Evolutionary conservation across 179 eudicot species (phyloP).

Genomic region (Drosera spatulata): DNA sequence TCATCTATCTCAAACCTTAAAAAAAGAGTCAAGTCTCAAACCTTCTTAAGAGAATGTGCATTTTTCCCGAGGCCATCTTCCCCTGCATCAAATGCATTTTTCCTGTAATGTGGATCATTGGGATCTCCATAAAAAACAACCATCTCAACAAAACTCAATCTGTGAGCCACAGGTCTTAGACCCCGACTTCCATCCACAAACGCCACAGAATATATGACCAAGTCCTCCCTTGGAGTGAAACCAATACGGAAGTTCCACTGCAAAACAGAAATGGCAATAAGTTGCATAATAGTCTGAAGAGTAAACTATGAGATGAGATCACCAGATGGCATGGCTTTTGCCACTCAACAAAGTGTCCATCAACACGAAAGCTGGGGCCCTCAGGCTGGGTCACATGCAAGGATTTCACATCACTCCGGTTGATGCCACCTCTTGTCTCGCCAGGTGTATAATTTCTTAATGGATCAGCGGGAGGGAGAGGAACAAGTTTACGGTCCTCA

Average conservation of each 20-base stretch:
- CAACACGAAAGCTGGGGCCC: slow-evolving; percentile 93
- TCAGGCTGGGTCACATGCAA: slow-evolving; percentile 81
- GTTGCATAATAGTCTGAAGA: neutral
- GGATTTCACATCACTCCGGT: slow-evolving; percentile 93
- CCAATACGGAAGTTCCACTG: slow-evolving; percentile 92
- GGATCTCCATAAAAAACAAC: slow-evolving; percentile 97
- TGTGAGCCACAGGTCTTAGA: slow-evolving; percentile 78
- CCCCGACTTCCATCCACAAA: slow-evolving; percentile 93
- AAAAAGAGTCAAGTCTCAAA: slow-evolving; percentile 7
- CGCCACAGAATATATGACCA: slow-evolving; percentile 80
- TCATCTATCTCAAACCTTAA: neutral
- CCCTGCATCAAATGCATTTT: slow-evolving; percentile 98
- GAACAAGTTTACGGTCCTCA: slow-evolving; percentile 93
- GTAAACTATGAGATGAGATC: neutral
- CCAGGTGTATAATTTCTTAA: slow-evolving; percentile 93
- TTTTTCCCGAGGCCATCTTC: slow-evolving; percentile 94
- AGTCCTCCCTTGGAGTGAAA: slow-evolving; percentile 81
- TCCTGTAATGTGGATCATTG: slow-evolving; percentile 90
- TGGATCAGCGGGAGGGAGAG: slow-evolving; percentile 96
- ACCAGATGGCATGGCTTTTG: slow-evolving; percentile 52
- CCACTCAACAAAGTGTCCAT: slow-evolving; percentile 90
- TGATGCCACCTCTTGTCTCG: slow-evolving; percentile 93
- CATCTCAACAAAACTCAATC: slow-evolving; percentile 97
- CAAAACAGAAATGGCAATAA: slow-evolving; percentile 13
- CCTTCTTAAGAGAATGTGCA: slow-evolving; percentile 96